A percentile compares a stretch with the other conserved stretches of the same genome.
phyloP scores from a whole-genome alignment of 805 yeast genomes.

The Kodamaea neixiangensis region DNA sequence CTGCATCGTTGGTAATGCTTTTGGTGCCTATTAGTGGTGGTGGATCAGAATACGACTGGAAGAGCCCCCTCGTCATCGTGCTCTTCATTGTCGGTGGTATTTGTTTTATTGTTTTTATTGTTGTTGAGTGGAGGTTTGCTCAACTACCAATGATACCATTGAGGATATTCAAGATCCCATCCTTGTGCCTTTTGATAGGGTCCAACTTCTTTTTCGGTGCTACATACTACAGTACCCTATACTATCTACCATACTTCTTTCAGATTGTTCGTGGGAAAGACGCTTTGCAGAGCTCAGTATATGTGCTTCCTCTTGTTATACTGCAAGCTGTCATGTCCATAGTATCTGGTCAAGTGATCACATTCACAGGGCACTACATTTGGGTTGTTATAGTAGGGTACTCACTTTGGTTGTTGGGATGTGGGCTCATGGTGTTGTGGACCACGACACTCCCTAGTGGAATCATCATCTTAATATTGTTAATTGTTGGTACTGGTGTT shows the following conservation, averaged over 20 bases:
- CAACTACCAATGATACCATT: slow-evolving; percentile 58
- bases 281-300: slow-evolving; percentile 42
- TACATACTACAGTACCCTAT: slow-evolving; percentile 47
- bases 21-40: slow-evolving; percentile 64
- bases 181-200: slow-evolving; percentile 32
- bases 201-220: slow-evolving; percentile 51
- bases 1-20: slow-evolving; percentile 50
- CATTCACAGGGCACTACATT: slow-evolving; percentile 45
- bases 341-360: slow-evolving; percentile 47
- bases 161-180: slow-evolving; percentile 37
- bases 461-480: slow-evolving; percentile 31
- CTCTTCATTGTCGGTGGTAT: slow-evolving; percentile 39
- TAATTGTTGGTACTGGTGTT: slow-evolving; percentile 37
- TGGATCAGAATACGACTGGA: slow-evolving; percentile 60
- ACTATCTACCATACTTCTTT: slow-evolving; percentile 51
- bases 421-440: slow-evolving; percentile 39
- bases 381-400: slow-evolving; percentile 44
- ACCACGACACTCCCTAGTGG: slow-evolving; percentile 32
- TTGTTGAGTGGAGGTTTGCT: slow-evolving; percentile 52
- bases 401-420: slow-evolving; percentile 42
- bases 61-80: slow-evolving; percentile 37
- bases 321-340: slow-evolving; percentile 44
- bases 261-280: slow-evolving; percentile 45
- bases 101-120: slow-evolving; percentile 42
- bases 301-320: slow-evolving; percentile 47